phyloP scores from a whole-genome alignment of 371 early-diverging fungal species.

The Mortierella sp. region DNA sequence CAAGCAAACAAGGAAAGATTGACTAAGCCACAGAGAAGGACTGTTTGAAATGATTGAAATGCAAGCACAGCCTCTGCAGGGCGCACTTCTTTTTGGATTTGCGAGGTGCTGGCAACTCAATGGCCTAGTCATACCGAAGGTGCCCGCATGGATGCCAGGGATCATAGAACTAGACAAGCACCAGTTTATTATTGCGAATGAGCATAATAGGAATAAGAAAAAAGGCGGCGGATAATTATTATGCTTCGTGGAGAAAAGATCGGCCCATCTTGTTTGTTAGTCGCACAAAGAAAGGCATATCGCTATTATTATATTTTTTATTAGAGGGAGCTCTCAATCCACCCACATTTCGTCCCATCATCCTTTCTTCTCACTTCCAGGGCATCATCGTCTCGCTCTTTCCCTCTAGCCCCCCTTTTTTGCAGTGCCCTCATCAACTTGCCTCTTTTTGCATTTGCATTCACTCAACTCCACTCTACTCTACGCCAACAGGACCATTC shows the following conservation, averaged over 20 bases:
- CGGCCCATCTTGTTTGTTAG: not conserved
- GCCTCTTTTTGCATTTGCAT: not conserved
- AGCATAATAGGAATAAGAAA: not conserved
- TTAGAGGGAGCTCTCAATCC: not conserved
- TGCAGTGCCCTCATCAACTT: not conserved
- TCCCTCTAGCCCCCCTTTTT: not conserved
- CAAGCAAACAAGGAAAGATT: not conserved
- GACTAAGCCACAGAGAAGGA: not conserved
- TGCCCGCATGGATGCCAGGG: not conserved
- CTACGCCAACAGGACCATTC: not conserved
- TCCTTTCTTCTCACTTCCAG: conserved; percentile 5
- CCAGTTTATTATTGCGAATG: not conserved
- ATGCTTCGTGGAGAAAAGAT: not conserved
- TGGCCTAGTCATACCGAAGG: not conserved
- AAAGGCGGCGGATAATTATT: not conserved
- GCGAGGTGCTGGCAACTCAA: too few relatives aligned
- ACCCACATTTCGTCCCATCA: conserved; percentile 14
- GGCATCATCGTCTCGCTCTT: not conserved
- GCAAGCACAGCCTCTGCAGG: not conserved
- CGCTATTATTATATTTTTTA: not conserved
- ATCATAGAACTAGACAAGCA: too few relatives aligned
- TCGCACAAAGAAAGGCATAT: not conserved
- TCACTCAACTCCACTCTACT: not conserved
- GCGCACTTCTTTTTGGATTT: too few relatives aligned
- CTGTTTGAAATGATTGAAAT: not conserved